Evolutionary conservation across 805 yeast genomes (phyloP), one percentile per base, ranked within the genome.

Genomic region (Lipomyces starkeyi): DNA sequence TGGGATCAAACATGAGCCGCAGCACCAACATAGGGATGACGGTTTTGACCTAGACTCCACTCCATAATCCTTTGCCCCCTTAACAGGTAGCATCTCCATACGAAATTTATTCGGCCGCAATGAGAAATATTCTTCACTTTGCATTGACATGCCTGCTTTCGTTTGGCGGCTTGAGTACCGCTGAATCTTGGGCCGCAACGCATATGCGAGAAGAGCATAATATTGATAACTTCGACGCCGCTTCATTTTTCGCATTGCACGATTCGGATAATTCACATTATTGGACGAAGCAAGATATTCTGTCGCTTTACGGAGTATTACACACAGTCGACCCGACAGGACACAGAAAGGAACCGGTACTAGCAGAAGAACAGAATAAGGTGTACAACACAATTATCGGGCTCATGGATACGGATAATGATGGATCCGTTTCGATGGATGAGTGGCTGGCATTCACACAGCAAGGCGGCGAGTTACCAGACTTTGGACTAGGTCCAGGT

Each of bases 161-260:
- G 5, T 43, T 53, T n/a, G 25, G 35, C 25, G 25, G 61, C 32
- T 35, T 55, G 4, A 27, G 57, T 14, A 34, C 56, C 2, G 66
- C 58, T 40, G 55, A 53, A 35, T 47, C 56, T 25, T 91, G 97
- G 97, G 91, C 89, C 74, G 84, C 85, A 73, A 90, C 93, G 91
- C 98, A 94, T 78, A 93, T 94, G 98, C 82, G 85, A 73, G 88
- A 87, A 73, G 98, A 94, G 80, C 98, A 94, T 80, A 90, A 87
- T 20, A 72, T 91, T 67, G 93, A 90, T 70, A 82, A 83, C 34
- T 91, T 87, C 74, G 96, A 90, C 70, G 84, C 96, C 0, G 87
- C 83, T 55, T 83, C 89, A 17, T 91, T 94, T 74, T 94, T 94
- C 83, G 84, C 84, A 49, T 75, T 93, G 34, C 99, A 94, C 79